phyloP scores from a whole-genome alignment of 1,284 basidiomycete species.

The Polyporus tsugae region DNA sequence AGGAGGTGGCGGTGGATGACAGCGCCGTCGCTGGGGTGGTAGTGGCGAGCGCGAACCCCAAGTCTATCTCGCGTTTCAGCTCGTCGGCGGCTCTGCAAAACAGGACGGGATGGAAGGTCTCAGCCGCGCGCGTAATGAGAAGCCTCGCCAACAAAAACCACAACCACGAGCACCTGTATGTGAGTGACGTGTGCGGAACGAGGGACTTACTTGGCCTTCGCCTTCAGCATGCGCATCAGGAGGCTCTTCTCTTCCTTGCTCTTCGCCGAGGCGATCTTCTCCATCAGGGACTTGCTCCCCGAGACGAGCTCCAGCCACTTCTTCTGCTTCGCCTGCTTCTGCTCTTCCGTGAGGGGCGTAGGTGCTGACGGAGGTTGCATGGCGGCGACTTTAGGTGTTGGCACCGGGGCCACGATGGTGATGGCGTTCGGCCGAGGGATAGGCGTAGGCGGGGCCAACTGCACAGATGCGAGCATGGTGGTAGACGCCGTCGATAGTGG shows the following conservation, averaged over 20 bases:
- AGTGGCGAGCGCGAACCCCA: constrained; percentile 7
- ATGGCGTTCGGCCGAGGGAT: background rate
- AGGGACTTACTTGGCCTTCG: constrained; percentile 44
- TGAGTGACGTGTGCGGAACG: background rate
- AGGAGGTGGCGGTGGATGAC: constrained; percentile 16
- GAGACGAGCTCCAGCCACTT: constrained; percentile 71
- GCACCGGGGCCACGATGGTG: background rate
- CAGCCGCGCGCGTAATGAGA: constrained; percentile 5
- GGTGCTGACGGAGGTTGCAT: background rate
- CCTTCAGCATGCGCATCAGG: constrained; percentile 64
- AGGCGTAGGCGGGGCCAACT: background rate
- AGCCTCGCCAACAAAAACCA: background rate
- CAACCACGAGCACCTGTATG: background rate
- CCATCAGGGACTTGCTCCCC: constrained; percentile 75
- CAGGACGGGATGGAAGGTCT: constrained; percentile 25
- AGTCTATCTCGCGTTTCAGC: constrained; percentile 24
- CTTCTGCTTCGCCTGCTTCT: constrained; percentile 53
- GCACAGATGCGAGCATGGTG: constrained; percentile 9
- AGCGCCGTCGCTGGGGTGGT: constrained; percentile 6
- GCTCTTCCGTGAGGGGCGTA: constrained; percentile 17
- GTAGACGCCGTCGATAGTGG: background rate
- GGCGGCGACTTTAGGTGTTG: background rate
- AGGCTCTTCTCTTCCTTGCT: constrained; percentile 70
- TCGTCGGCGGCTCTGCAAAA: constrained; percentile 38
- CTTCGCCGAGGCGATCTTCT: constrained; percentile 57